Conservation (phyloP, 768 basidiomycete species). For the Suillus occidentalis region DNA sequence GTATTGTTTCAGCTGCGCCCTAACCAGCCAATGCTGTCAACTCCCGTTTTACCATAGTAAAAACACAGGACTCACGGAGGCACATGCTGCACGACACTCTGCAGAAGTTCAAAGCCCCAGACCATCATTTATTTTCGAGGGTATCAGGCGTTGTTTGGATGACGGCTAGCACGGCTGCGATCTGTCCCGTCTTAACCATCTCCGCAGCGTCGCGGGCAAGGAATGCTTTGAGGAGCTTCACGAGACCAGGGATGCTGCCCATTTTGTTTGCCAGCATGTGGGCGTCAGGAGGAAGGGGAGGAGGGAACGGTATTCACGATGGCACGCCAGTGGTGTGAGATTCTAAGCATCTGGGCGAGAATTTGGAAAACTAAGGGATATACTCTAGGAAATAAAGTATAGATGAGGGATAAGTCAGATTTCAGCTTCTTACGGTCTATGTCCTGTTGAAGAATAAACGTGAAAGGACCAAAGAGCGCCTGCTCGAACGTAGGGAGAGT, state of each 20-base stretch:
- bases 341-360: slow-evolving; percentile 92
- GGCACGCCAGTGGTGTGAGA: slow-evolving; percentile 70
- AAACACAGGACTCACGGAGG: slow-evolving; percentile 60
- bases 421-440: slow-evolving; percentile 69
- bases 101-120: slow-evolving; percentile 89
- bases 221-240: slow-evolving; percentile 84
- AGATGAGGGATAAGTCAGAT: not conserved
- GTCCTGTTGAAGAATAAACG: slow-evolving; percentile 85
- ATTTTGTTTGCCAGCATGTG: slow-evolving; percentile 88
- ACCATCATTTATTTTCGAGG: slow-evolving; percentile 84
- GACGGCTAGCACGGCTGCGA: slow-evolving; percentile 80
- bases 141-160: slow-evolving; percentile 88
- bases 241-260: slow-evolving; percentile 92
- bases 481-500: slow-evolving; percentile 77
- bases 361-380: slow-evolving; percentile 98
- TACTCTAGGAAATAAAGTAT: slow-evolving; percentile 60
- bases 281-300: slow-evolving; percentile 85
- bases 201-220: slow-evolving; percentile 65
- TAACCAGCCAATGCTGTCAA: not conserved
- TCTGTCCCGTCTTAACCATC: slow-evolving; percentile 71
- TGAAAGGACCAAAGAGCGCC: slow-evolving; percentile 84
- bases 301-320: slow-evolving; percentile 70
- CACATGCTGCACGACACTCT: slow-evolving; percentile 69
- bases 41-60: not conserved
- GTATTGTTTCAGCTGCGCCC: slow-evolving; percentile 66